Base-by-base conservation (phyloP, 2,329 filamentous ascomycete genomes). In the Aspergillus terreus region DNA sequence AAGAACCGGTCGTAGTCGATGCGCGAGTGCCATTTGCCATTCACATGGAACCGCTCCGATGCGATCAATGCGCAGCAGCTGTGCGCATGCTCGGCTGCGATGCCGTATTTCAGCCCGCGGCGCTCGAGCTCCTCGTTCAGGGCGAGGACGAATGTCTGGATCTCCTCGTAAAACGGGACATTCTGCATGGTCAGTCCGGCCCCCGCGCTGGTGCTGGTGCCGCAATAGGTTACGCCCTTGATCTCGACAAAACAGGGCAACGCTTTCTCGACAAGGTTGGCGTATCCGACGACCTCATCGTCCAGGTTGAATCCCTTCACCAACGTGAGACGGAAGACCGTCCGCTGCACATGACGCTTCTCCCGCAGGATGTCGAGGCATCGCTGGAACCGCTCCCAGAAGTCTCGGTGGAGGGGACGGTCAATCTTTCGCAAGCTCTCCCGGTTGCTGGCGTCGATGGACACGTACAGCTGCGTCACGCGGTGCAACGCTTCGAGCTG, bases 241-340 rank as follows among this genome's bases (percentile, higher is more conserved):
- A 97, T 82, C 76, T 97, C 92, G 45, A 97, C 84, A 66, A 97
- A 96, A 69, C 90, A 92, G 0, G 92, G 92, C 19, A 96, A 78
- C 0, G 88, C 92, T 58, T 85, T 84, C 66, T 92, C 88, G 15
- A 97, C 88, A 1, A 97, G 83, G 63, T 90, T 85, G 0, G 92
- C 92, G 65, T 99, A 97, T 4, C 92, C 92, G 58, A 86, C 82
- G 5, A 86, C 90, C 71, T 96, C 94, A 61, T 96, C 92, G 21
- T 96, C 92, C 58, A 97, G 84, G 68, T 99, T 97, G 81, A 99
- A 97, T 3, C 92, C 92, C 75, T 97, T 97, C 67, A 97, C 94
- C 2, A 99, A 84, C 0, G 92, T 97, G 3, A 97, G 81, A 1
- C 94, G 85, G 78, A 95, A 97, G 4, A 97, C 94, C 5, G 94